Evolutionary conservation across 2,329 filamentous ascomycete genomes (phyloP), one percentile per base, ranked within the genome.

Genomic region (Cryphonectria japonica): DNA sequence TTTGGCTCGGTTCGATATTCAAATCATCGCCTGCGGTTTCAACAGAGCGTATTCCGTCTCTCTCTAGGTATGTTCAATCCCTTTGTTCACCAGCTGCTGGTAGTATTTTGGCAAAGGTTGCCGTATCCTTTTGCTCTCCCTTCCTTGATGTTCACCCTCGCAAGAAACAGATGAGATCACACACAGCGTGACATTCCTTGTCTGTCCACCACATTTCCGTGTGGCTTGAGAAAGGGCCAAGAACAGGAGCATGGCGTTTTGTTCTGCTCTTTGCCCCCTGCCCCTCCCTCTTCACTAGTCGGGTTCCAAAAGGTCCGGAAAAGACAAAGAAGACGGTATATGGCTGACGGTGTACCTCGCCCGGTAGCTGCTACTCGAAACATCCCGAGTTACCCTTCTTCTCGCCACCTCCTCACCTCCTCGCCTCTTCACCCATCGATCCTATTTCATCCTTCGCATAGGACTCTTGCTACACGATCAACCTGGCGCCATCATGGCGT

Each of bases 321-420:
- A 41, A 46, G 37, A 50, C 29, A 41, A 26, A 62, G 34, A 52
- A 59, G 50, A 39, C 37, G 41, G 19, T 46, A 22, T n/a, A 70
- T 72, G 71, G 68, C 68, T 72, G 71, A 72, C 68, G 59, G 64
- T 68, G 64, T 60, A 70, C 59, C 60, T 19, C 66, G 65, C 43
- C 32, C 70, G 68, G 68, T 67, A 70, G 68, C 41, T 60, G 61
- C 65, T 26, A 60, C 62, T 19, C 59, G 68, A 39, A 61, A 57
- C 43, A n/a, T 62, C 37, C 63, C 61, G 61, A 57, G 57, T 19
- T 52, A 63, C 13, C 19, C 68, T 11, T 34, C 65, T 46, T 50
- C 60, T 61, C 68, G 54, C 41, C 57, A 66, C 46, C 67, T 67
- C 37, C 37, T 34, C 34, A 34, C 34, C 34, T 34, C 26, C 52